Evolutionary conservation across 805 yeast species (phyloP).

Genomic region (Metschnikowia lunata): DNA sequence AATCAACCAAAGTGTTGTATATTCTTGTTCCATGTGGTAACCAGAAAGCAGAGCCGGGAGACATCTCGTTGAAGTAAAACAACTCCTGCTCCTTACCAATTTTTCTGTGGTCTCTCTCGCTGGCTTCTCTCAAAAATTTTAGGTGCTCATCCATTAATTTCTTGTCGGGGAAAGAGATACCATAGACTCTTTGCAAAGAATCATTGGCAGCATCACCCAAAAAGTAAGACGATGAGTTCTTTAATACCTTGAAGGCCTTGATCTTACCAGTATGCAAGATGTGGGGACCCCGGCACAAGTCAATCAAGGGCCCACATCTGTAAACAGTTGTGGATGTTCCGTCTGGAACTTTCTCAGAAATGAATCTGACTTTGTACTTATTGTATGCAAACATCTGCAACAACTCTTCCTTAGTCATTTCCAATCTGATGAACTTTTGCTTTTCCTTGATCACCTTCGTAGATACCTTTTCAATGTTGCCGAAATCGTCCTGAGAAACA

Average conservation of each 20-base stretch:
- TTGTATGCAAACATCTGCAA: conserved; percentile 92
- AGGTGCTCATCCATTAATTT: conserved; percentile 91
- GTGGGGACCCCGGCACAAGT: conserved; percentile 96
- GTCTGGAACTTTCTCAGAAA: conserved; percentile 87
- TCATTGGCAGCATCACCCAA: conserved; percentile 90
- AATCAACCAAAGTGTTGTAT: conserved; percentile 78
- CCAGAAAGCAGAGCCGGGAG: conserved; percentile 99
- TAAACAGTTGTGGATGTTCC: conserved; percentile 95
- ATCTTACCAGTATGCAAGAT: conserved; percentile 96
- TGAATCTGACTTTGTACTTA: conserved; percentile 88
- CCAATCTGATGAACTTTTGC: conserved; percentile 92
- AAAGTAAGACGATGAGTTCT: conserved; percentile 95
- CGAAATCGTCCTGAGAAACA: conserved; percentile 80
- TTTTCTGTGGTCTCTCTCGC: conserved; percentile 92
- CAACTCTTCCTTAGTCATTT: conserved; percentile 84
- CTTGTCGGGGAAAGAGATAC: conserved; percentile 98
- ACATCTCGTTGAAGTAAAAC: conserved; percentile 91
- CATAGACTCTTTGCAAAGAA: conserved; percentile 94
- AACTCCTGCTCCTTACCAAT: conserved; percentile 96
- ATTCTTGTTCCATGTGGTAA: conserved; percentile 98
- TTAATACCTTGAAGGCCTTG: conserved; percentile 88
- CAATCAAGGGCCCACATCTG: conserved; percentile 96
- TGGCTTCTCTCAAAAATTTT: conserved; percentile 93
- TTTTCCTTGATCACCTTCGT: conserved; percentile 90
- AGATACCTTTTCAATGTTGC: conserved; percentile 77